Base-by-base conservation (phyloP, 2,329 filamentous ascomycete genomes). In the Hypoxylon sp. region DNA sequence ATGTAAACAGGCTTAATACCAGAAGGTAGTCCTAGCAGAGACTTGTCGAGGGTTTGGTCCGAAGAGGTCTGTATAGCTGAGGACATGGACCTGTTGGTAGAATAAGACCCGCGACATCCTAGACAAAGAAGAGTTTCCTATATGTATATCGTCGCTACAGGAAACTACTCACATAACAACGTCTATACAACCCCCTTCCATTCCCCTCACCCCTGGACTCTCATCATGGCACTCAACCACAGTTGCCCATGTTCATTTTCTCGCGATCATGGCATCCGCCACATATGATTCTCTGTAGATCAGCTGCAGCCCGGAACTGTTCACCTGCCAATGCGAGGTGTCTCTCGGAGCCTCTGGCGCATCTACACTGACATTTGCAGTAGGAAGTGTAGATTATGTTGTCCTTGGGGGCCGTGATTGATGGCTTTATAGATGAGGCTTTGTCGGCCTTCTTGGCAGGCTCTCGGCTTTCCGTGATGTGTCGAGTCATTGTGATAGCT, bases 231-330 rank as follows among this genome's bases (percentile, higher is more conserved):
- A 27, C 24, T 27, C 24, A 27, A 6, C 48, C 13, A 39, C 71
- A 72, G 10, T 39, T 1, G 17, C 71, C 71, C 2, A 67, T 63
- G 17, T 39, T 31, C 21, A 27, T 17, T 2, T 15, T 35, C 10
- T 50, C 39, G 5, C 71, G 62, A 29, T 68, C 65, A 8, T 44
- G 29, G 13, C 71, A 73, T 19, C 67, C 71, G 2, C 54, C 62
- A 24, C 71, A 73, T 2, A 73, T n/a, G 21, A 10, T 21, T 42
- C 67, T 54, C 3, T 47, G 54, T 1, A 50, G 55, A 15, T 63
- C 56, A 17, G 50, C 53, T 24, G 35, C 29, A 13, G 62, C 59
- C 15, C 2, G 19, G 15, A 31, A 4, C 0, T 62, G 21, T 2
- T 64, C 37, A 4, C 10, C 6, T 19, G 27, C 4, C 2, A 56